Percentiles rank a stretch among this genome's conserved stretches.
Evolutionary conservation across 495 filamentous ascomycete genomes (phyloP).

Genomic region (Neurospora sp.): DNA sequence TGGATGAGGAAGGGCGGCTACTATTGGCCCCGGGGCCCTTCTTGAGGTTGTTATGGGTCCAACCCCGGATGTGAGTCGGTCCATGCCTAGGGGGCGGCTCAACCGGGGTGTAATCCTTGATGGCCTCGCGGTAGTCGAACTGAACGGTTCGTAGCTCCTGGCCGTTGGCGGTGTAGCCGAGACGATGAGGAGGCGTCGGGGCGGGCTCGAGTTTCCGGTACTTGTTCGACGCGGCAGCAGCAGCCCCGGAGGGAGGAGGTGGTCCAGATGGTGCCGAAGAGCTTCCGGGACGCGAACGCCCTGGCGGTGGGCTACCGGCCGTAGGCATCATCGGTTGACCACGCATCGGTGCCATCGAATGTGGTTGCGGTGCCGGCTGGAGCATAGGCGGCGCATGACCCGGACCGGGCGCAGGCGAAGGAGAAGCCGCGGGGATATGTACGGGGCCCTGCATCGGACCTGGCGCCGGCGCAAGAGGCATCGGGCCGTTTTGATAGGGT

Average conservation of each 20-base stretch:
- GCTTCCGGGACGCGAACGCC: constrained; percentile 14
- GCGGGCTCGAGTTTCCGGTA: constrained; percentile 41
- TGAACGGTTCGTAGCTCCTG: constrained; percentile 36
- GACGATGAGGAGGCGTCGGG: constrained; percentile 35
- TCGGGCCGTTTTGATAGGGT: constrained; percentile 6
- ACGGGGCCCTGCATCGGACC: background rate
- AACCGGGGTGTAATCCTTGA: constrained; percentile 35
- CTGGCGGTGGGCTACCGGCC: constrained; percentile 1
- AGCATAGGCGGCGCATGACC: background rate
- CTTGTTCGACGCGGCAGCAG: constrained; percentile 16
- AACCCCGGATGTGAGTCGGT: constrained; percentile 38
- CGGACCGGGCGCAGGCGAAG: background rate
- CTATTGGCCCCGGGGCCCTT: constrained; percentile 6
- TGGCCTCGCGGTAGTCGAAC: constrained; percentile 38
- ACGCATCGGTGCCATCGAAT: background rate
- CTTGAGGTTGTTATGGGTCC: constrained; percentile 37
- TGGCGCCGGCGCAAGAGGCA: background rate
- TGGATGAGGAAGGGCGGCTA: background rate
- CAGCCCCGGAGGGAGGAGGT: constrained; percentile 1
- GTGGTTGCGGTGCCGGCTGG: constrained; percentile 7
- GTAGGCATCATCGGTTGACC: background rate
- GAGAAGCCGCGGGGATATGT: background rate
- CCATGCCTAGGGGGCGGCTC: constrained; percentile 36
- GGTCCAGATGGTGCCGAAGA: constrained; percentile 21
- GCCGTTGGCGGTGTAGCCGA: constrained; percentile 27